These are phyloP conservation scores for Eutrema heterophyllum DNA, from an alignment of 345 rosid species.

Conservation along the genomic window DNA sequence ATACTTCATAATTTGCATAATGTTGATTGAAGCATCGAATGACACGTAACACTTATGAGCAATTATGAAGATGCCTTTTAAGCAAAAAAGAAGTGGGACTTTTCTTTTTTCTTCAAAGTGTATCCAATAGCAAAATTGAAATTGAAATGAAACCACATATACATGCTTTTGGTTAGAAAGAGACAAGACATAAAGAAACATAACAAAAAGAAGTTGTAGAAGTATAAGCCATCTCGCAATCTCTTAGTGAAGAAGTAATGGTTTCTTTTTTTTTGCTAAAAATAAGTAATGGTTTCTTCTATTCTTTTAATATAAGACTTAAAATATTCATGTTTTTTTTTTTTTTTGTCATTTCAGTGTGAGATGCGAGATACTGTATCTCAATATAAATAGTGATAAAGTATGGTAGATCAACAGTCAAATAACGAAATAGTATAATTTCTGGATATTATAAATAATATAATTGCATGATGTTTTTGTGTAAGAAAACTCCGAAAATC, in stretches of 20 bases:
- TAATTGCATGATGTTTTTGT: background rate
- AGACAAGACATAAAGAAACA: conserved; percentile 33
- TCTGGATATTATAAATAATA: background rate
- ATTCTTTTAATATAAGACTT: background rate
- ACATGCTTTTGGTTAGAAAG: conserved; percentile 25
- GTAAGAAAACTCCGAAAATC: background rate
- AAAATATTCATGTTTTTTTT: background rate
- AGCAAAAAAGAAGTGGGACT: conserved; percentile 20
- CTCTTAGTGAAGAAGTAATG: conserved; percentile 34
- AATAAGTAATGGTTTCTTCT: conserved; percentile 18
- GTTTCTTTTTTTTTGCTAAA: background rate
- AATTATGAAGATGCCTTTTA: conserved; percentile 18
- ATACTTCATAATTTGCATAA: conserved; percentile 2
- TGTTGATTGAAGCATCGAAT: conserved; percentile 12
- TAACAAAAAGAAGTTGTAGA: conserved; percentile 20
- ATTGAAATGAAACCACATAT: conserved; percentile 23
- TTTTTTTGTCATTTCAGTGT: background rate
- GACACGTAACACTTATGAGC: conserved; percentile 24
- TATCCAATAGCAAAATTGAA: conserved; percentile 15
- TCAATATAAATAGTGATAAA: background rate
- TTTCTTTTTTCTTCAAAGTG: conserved; percentile 23
- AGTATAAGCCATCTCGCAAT: conserved; percentile 20
- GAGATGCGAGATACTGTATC: background rate
- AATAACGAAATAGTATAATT: background rate
- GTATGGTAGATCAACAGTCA: background rate